Evolutionary conservation across 495 filamentous ascomycete genomes (phyloP).

Genomic region (Penicillium canariense): DNA sequence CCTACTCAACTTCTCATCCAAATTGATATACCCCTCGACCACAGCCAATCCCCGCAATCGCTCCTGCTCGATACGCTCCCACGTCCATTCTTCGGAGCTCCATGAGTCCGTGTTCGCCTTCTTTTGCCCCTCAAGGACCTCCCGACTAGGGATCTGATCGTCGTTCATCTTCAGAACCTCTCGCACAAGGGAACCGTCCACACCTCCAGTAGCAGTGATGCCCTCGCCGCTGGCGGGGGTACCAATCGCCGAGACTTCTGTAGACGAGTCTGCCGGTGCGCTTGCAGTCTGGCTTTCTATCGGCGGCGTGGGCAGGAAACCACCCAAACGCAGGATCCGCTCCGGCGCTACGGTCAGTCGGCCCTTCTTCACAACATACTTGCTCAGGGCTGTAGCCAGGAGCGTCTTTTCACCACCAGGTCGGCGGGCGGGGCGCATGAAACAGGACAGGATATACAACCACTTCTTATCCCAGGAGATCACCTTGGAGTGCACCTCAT

Average conservation of each 20-base stretch:
- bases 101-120: slow-evolving; percentile 37
- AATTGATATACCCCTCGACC: slow-evolving; percentile 47
- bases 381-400: slow-evolving; percentile 72
- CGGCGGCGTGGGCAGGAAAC: slow-evolving; percentile 54
- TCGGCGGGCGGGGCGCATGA: slow-evolving; percentile 54
- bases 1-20: slow-evolving; percentile 48
- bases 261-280: slow-evolving; percentile 17
- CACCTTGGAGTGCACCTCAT: slow-evolving; percentile 65
- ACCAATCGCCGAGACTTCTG: slow-evolving; percentile 33
- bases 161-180: slow-evolving; percentile 38
- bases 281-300: slow-evolving; percentile 3
- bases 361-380: slow-evolving; percentile 90
- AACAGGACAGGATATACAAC: slow-evolving; percentile 72
- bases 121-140: slow-evolving; percentile 32
- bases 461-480: slow-evolving; percentile 81
- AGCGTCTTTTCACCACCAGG: slow-evolving; percentile 54
- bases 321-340: slow-evolving; percentile 63
- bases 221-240: slow-evolving; percentile 39
- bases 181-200: slow-evolving; percentile 37
- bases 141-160: slow-evolving; percentile 26
- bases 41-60: slow-evolving; percentile 52
- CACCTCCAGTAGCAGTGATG: slow-evolving; percentile 29
- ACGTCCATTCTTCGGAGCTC: slow-evolving; percentile 47
- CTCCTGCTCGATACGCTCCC: slow-evolving; percentile 57
- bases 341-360: slow-evolving; percentile 83